Conservation (phyloP, 176 grass and related monocot species). For the Oryza longistaminata region DNA sequence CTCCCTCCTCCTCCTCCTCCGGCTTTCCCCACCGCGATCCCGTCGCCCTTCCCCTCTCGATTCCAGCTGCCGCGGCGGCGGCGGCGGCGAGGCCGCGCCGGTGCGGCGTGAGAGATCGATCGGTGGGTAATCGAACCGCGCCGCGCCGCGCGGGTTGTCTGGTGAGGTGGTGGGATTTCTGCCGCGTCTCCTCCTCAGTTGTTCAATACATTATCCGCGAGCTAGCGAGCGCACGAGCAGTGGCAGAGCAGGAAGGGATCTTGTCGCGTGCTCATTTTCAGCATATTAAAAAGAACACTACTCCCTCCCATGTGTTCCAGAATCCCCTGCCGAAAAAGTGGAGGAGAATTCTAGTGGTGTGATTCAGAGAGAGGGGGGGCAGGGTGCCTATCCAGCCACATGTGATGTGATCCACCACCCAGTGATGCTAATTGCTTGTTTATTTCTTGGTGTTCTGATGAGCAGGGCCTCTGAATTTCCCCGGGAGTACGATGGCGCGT, state of each 20-base stretch:
- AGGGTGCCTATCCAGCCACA: not conserved
- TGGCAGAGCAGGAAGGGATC: conserved; percentile 35
- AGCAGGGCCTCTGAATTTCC: conserved; percentile 76
- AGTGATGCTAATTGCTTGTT: conserved; percentile 18
- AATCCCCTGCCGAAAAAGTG: conserved; percentile 21
- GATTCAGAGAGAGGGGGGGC: not conserved
- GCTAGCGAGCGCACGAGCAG: conserved; percentile 2
- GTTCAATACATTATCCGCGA: conserved; percentile 7
- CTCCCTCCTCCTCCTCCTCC: not conserved
- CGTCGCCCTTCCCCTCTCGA: not conserved
- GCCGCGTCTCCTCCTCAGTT: not conserved
- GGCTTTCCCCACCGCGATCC: too few relatives aligned
- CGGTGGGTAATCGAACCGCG: not conserved
- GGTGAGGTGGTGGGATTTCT: conserved; percentile 10
- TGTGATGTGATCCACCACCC: conserved; percentile 14
- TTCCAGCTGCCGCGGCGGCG: not conserved
- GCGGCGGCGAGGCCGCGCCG: not conserved
- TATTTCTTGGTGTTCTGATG: conserved; percentile 5
- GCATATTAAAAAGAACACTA: conserved; percentile 16
- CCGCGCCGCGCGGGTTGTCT: not conserved
- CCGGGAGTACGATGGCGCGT: conserved; percentile 74
- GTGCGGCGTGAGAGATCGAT: conserved; percentile 17
- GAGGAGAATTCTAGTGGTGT: not conserved
- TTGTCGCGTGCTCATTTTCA: conserved; percentile 22
- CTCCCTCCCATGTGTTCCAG: conserved; percentile 12